Percentiles rank a stretch among this genome's conserved stretches.
Evolutionary conservation across 2,329 filamentous ascomycete genomes (phyloP).

Genomic region (Aspergillus sp.): DNA sequence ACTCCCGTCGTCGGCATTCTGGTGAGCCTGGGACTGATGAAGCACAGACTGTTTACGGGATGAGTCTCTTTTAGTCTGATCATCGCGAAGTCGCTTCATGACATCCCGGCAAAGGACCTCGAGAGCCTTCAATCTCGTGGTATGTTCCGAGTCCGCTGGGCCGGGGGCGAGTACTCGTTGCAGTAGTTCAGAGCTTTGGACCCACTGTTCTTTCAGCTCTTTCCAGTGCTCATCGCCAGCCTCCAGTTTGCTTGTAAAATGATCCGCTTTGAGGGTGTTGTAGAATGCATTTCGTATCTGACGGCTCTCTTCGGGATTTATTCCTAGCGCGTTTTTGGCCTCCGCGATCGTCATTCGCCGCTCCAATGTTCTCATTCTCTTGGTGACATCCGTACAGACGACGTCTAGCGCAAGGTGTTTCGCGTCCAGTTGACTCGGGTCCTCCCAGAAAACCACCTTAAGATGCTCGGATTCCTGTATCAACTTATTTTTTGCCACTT

Average conservation of each 20-base stretch:
- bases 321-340: conserved; percentile 68
- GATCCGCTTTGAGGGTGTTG: conserved; percentile 61
- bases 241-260: conserved; percentile 72
- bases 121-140: conserved; percentile 62
- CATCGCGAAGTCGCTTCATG: conserved; percentile 72
- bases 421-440: conserved; percentile 58
- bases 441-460: conserved; percentile 59
- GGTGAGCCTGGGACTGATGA: conserved; percentile 19
- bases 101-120: conserved; percentile 73
- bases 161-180: conserved; percentile 54
- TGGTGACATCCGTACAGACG: conserved; percentile 79
- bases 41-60: conserved; percentile 40
- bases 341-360: conserved; percentile 70
- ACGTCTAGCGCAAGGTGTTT: conserved; percentile 73
- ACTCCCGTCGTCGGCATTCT: conserved; percentile 20
- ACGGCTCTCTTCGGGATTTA: conserved; percentile 68
- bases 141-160: conserved; percentile 53
- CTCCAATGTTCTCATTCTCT: conserved; percentile 67
- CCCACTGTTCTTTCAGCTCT: conserved; percentile 68
- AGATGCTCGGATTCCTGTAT: conserved; percentile 65
- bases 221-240: conserved; percentile 71
- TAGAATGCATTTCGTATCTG: conserved; percentile 67
- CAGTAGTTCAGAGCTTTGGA: conserved; percentile 57
- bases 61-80: conserved; percentile 58
- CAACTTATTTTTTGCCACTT: conserved; percentile 66